phyloP scores from a whole-genome alignment of 78 protist genomes.

The Tieghemostelium lacteum region DNA sequence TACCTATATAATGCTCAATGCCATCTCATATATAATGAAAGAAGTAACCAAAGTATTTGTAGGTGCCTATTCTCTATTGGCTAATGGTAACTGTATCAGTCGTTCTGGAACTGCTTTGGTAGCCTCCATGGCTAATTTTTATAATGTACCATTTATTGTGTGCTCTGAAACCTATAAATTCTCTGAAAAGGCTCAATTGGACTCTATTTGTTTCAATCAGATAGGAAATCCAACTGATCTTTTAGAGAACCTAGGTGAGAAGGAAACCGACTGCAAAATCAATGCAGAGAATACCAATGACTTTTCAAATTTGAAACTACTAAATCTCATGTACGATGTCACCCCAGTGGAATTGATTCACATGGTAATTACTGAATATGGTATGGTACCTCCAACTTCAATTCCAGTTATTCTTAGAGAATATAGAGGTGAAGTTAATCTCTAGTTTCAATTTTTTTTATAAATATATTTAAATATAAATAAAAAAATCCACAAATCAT shows the following conservation, averaged over 20 bases:
- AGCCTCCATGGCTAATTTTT: slow-evolving; percentile 90
- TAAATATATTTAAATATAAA: too few relatives aligned
- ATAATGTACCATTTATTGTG: slow-evolving; percentile 94
- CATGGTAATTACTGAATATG: slow-evolving; percentile 96
- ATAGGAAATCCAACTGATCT: slow-evolving; percentile 87
- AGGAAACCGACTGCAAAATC: slow-evolving; percentile 54
- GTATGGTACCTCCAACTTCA: slow-evolving; percentile 96
- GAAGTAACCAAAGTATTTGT: slow-evolving; percentile 88
- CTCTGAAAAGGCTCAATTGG: slow-evolving; percentile 92
- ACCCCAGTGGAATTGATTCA: slow-evolving; percentile 95
- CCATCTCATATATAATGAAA: slow-evolving; percentile 91
- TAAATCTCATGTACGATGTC: slow-evolving; percentile 96
- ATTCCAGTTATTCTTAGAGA: slow-evolving; percentile 97
- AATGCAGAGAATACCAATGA: slow-evolving; percentile 34
- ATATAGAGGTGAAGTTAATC: slow-evolving; percentile 68
- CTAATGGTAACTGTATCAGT: slow-evolving; percentile 91
- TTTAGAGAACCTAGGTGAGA: slow-evolving; percentile 47
- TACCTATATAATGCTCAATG: slow-evolving; percentile 88
- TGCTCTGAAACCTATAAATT: slow-evolving; percentile 98
- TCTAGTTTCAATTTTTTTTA: too few relatives aligned
- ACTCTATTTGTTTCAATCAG: slow-evolving; percentile 95
- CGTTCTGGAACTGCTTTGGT: slow-evolving; percentile 94
- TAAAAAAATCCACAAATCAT: neutral
- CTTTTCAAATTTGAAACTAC: slow-evolving; percentile 58
- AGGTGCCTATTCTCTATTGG: slow-evolving; percentile 92